phyloP scores from a whole-genome alignment of 2,329 filamentous ascomycete species.

The Epichloe sylvatica region DNA sequence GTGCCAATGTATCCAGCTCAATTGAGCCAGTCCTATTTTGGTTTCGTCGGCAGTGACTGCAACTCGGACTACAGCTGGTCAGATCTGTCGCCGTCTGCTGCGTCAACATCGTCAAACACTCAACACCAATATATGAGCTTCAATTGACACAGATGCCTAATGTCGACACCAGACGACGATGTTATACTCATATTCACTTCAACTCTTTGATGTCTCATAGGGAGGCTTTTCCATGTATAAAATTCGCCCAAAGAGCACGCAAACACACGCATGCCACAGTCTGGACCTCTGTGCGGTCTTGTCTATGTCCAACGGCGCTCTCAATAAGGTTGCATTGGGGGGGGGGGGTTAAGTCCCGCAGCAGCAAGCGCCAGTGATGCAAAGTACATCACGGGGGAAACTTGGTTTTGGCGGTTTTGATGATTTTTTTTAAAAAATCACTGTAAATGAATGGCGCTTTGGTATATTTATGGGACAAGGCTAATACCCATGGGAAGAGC shows the following conservation, averaged over 20 bases:
- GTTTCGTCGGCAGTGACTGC: constrained; percentile 21
- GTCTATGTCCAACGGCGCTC: neutral
- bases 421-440: neutral
- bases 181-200: neutral
- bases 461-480: neutral
- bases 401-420: neutral
- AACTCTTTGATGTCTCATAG: neutral
- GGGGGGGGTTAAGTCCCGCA: neutral
- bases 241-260: neutral
- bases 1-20: constrained; percentile 11
- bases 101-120: constrained; percentile 19
- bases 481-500: constrained; percentile 4
- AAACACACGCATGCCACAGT: neutral
- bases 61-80: constrained; percentile 38
- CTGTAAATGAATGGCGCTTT: constrained; percentile 5
- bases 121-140: constrained; percentile 12
- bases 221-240: neutral
- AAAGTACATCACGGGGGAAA: neutral
- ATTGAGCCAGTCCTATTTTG: constrained; percentile 29
- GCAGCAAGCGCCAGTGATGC: neutral
- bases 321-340: neutral
- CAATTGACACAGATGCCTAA: constrained; percentile 7
- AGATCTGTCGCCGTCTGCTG: constrained; percentile 24
- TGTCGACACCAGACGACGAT: neutral
- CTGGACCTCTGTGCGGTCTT: neutral